A percentile compares a stretch with the other conserved stretches of the same genome.
Conservation (phyloP, 257 asterid genomes). For the Solanum habrochaites region DNA sequence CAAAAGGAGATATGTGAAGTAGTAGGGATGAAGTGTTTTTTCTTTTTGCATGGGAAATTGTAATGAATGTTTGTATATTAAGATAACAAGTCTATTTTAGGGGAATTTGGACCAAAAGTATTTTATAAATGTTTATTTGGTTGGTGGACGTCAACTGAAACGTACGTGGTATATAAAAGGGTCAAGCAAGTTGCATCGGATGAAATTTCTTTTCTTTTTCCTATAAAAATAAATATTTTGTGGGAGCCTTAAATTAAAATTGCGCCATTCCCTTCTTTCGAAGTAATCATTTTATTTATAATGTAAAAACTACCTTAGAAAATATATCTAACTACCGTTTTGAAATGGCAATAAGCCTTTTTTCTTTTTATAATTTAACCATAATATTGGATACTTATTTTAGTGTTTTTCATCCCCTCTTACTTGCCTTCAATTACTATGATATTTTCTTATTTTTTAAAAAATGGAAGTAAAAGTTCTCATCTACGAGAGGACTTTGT, state of each 20-base stretch:
- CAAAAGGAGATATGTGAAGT: too few species aligned
- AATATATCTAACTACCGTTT: neutral
- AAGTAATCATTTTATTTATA: neutral
- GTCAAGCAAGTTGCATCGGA: neutral
- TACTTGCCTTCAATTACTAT: too few species aligned
- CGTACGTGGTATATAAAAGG: neutral
- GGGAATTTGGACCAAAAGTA: neutral
- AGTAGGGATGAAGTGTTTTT: too few species aligned
- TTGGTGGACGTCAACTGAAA: neutral
- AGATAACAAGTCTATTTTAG: neutral
- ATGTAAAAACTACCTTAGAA: too few species aligned
- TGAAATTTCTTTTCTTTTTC: neutral
- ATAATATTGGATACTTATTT: too few species aligned
- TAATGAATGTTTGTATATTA: neutral
- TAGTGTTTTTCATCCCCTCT: too few species aligned
- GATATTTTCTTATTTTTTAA: too few species aligned
- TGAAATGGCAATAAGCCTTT: too few species aligned
- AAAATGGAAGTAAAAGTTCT: too few species aligned
- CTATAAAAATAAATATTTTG: neutral
- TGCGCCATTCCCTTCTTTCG: neutral
- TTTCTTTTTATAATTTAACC: too few species aligned
- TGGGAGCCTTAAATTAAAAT: neutral
- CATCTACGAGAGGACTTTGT: too few species aligned
- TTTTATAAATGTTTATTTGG: neutral
- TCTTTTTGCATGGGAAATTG: too few species aligned